Percentiles rank a stretch among this genome's conserved stretches.
Evolutionary conservation across 2,329 filamentous ascomycete genomes (phyloP).

Genomic region (Botrytis sinoallii): DNA sequence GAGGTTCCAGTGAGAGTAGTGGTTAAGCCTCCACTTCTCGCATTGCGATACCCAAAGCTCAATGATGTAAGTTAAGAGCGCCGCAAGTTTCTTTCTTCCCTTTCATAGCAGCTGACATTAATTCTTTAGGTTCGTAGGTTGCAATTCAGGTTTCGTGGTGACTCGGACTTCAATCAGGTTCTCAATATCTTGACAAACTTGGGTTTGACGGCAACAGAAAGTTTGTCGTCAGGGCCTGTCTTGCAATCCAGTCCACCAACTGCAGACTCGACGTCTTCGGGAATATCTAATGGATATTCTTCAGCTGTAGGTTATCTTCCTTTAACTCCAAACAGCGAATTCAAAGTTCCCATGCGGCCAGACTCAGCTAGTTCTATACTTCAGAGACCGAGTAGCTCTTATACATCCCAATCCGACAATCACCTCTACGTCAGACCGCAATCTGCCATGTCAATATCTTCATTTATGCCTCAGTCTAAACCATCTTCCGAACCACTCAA

Average conservation of each 20-base stretch:
- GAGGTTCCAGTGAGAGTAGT: slow-evolving; percentile 38
- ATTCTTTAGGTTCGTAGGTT: slow-evolving; percentile 42
- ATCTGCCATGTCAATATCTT: slow-evolving; percentile 18
- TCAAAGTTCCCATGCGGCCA: slow-evolving; percentile 27
- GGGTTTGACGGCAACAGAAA: slow-evolving; percentile 37
- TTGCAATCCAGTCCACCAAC: slow-evolving; percentile 9
- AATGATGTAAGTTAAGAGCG: slow-evolving; percentile 28
- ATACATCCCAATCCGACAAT: neutral
- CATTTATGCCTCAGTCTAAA: slow-evolving; percentile 18
- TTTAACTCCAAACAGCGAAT: slow-evolving; percentile 19
- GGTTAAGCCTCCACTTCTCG: slow-evolving; percentile 37
- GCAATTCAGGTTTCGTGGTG: slow-evolving; percentile 44
- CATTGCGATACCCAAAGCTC: slow-evolving; percentile 38
- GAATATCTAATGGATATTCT: neutral
- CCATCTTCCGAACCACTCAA: slow-evolving; percentile 7
- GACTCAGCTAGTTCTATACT: slow-evolving; percentile 19
- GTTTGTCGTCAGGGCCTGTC: slow-evolving; percentile 12
- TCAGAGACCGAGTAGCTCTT: slow-evolving; percentile 10
- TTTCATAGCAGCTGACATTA: neutral
- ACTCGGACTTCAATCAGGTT: slow-evolving; percentile 38
- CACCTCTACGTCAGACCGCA: slow-evolving; percentile 8
- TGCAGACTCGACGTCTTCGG: neutral
- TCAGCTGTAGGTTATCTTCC: neutral
- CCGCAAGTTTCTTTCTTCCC: neutral
- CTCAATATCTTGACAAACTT: slow-evolving; percentile 34